Evolutionary conservation across 2,329 filamentous ascomycete species (phyloP).

Genomic region (Alternaria novae-zelandiae): DNA sequence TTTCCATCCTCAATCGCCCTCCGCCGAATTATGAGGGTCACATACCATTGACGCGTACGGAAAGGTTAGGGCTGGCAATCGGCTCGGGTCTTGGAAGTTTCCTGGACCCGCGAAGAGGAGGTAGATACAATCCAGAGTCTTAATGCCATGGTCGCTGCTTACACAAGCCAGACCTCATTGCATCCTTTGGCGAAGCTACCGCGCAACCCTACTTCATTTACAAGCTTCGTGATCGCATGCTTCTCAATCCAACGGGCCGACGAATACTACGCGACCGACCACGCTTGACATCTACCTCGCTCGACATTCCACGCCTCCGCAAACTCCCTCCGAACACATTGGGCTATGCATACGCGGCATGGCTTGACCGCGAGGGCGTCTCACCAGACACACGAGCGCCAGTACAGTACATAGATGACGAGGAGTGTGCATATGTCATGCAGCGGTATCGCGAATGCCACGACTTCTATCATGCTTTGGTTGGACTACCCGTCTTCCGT

Average conservation of each 20-base stretch:
- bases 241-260: slow-evolving; percentile 79
- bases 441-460: slow-evolving; percentile 97
- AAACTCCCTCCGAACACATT: slow-evolving; percentile 74
- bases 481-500: slow-evolving; percentile 86
- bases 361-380: slow-evolving; percentile 94
- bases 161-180: slow-evolving; percentile 76
- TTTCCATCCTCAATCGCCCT: slow-evolving; percentile 86
- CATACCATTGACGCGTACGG: slow-evolving; percentile 80
- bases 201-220: slow-evolving; percentile 94
- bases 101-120: slow-evolving; percentile 79
- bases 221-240: slow-evolving; percentile 91
- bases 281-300: slow-evolving; percentile 77
- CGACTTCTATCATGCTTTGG: slow-evolving; percentile 96
- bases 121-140: slow-evolving; percentile 50
- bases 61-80: slow-evolving; percentile 73
- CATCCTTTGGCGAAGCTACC: slow-evolving; percentile 90
- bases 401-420: slow-evolving; percentile 91
- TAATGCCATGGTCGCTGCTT: background rate
- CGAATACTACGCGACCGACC: slow-evolving; percentile 90
- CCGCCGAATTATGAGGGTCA: slow-evolving; percentile 89
- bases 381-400: slow-evolving; percentile 83
- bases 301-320: slow-evolving; percentile 74
- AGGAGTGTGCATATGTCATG: slow-evolving; percentile 98
- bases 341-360: slow-evolving; percentile 81
- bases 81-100: slow-evolving; percentile 67